Percentiles rank a stretch among this genome's conserved stretches.
Conservation (phyloP, 176 grass and related monocot genomes). For the Luzula sylvatica region DNA sequence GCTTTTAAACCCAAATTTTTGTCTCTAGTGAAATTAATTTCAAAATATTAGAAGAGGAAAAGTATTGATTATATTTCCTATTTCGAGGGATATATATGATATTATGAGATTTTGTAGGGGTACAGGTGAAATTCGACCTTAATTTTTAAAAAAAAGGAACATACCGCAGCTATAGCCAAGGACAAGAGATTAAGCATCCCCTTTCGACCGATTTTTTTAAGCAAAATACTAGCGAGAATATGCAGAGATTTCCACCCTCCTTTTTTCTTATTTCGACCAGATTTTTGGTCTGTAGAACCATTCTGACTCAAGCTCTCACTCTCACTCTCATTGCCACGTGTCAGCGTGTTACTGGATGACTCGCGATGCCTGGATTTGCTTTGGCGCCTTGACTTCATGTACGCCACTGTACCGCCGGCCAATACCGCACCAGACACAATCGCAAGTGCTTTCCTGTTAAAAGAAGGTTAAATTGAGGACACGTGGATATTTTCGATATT, state of each 20-base stretch:
- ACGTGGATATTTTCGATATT: neutral
- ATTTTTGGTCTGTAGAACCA: slow-evolving; percentile 15
- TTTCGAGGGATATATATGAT: no score
- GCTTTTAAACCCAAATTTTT: neutral
- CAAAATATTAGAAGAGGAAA: no score
- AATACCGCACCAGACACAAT: slow-evolving; percentile 70
- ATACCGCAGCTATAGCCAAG: slow-evolving; percentile 50
- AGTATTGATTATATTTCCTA: neutral
- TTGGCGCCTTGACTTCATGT: slow-evolving; percentile 36
- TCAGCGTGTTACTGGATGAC: slow-evolving; percentile 4
- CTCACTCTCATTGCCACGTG: slow-evolving; percentile 25
- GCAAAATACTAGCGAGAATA: slow-evolving; percentile 71
- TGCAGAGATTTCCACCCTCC: slow-evolving; percentile 63
- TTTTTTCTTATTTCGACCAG: slow-evolving; percentile 29
- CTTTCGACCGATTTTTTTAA: slow-evolving; percentile 60
- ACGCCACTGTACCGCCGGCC: slow-evolving; percentile 72
- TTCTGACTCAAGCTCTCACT: slow-evolving; percentile 20
- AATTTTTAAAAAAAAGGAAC: slow-evolving; percentile 17
- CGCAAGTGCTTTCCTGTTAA: slow-evolving; percentile 53
- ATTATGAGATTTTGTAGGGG: no score
- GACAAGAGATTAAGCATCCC: slow-evolving; percentile 59
- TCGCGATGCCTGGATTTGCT: slow-evolving; percentile 6
- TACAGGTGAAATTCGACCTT: no score
- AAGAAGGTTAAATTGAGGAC: neutral
- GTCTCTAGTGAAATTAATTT: neutral